A percentile compares a stretch with the other conserved stretches of the same genome.
Conservation (phyloP, 2,329 filamentous ascomycete genomes). For the Intubia oerlemansii region DNA sequence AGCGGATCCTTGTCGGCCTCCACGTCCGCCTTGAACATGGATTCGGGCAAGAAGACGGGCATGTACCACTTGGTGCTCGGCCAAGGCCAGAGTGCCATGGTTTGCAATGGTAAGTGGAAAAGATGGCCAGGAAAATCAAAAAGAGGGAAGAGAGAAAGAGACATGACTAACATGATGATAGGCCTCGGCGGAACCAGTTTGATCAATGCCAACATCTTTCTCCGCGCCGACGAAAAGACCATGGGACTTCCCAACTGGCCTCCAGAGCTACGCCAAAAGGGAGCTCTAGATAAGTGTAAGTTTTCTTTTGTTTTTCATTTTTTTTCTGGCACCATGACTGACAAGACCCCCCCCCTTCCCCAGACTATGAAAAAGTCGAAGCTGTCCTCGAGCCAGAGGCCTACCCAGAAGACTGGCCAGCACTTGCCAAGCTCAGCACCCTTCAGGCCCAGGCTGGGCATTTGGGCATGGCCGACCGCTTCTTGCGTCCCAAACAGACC, state of each 20-base stretch:
- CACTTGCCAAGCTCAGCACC: conserved; percentile 33
- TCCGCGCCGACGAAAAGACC: conserved; percentile 33
- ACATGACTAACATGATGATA: conserved; percentile 14
- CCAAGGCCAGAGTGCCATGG: conserved; percentile 39
- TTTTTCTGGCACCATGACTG: not conserved
- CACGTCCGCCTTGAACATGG: conserved; percentile 19
- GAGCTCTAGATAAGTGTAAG: conserved; percentile 27
- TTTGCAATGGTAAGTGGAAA: conserved; percentile 27
- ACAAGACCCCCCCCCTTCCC: no score
- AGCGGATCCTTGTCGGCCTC: conserved; percentile 27
- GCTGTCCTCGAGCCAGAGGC: conserved; percentile 33
- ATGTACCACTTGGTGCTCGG: conserved; percentile 43
- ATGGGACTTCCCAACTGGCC: conserved; percentile 36
- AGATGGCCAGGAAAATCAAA: no score
- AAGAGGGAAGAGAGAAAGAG: no score
- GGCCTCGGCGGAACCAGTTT: conserved; percentile 44
- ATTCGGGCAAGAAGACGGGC: conserved; percentile 31
- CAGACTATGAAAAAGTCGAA: conserved; percentile 35
- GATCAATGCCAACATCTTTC: conserved; percentile 46
- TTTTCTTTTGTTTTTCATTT: not conserved
- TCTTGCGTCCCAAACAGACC: conserved; percentile 35
- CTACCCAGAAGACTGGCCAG: conserved; percentile 36
- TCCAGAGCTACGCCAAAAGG: conserved; percentile 25
- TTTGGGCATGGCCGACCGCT: conserved; percentile 28
- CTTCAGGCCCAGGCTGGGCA: conserved; percentile 33